Evolutionary conservation across 2,329 filamentous ascomycete species (phyloP).

Genomic region (Zelopaecilomyces penicillatus): DNA sequence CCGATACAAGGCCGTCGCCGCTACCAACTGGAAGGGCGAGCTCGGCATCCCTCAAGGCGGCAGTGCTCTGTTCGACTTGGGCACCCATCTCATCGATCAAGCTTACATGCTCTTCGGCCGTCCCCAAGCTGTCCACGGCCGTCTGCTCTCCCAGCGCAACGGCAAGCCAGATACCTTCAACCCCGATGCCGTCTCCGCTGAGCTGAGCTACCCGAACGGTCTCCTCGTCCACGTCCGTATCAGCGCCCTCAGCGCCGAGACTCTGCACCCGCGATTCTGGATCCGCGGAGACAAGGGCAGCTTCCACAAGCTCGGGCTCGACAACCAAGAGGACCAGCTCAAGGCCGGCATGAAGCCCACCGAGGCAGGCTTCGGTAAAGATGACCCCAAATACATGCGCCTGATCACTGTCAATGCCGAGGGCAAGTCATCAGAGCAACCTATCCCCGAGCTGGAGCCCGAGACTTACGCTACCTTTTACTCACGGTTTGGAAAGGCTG

Average conservation of each 20-base stretch:
- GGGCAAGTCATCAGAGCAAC: constrained; percentile 40
- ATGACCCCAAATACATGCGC: constrained; percentile 50
- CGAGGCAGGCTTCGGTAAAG: constrained; percentile 56
- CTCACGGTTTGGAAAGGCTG: constrained; percentile 38
- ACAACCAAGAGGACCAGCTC: constrained; percentile 69
- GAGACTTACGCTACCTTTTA: constrained; percentile 65
- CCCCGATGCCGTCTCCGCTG: constrained; percentile 51
- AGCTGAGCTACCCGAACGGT: constrained; percentile 57
- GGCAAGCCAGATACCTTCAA: constrained; percentile 37
- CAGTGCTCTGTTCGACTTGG: constrained; percentile 65
- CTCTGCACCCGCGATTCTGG: constrained; percentile 67
- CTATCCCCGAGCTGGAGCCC: constrained; percentile 51
- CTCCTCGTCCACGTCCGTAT: constrained; percentile 62
- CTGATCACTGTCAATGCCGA: constrained; percentile 47
- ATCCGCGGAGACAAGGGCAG: constrained; percentile 65
- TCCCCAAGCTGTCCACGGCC: constrained; percentile 58
- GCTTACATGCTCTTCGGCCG: constrained; percentile 61
- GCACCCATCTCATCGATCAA: constrained; percentile 70
- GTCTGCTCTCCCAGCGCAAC: constrained; percentile 57
- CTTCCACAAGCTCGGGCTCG: constrained; percentile 64
- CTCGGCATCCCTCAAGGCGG: constrained; percentile 53
- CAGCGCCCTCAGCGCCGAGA: constrained; percentile 59
- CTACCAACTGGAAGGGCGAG: constrained; percentile 57
- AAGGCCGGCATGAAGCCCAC: constrained; percentile 53
- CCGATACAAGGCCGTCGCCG: constrained; percentile 54